Conservation (phyloP, 441 rosid species). For the Aleurites moluccanus region DNA sequence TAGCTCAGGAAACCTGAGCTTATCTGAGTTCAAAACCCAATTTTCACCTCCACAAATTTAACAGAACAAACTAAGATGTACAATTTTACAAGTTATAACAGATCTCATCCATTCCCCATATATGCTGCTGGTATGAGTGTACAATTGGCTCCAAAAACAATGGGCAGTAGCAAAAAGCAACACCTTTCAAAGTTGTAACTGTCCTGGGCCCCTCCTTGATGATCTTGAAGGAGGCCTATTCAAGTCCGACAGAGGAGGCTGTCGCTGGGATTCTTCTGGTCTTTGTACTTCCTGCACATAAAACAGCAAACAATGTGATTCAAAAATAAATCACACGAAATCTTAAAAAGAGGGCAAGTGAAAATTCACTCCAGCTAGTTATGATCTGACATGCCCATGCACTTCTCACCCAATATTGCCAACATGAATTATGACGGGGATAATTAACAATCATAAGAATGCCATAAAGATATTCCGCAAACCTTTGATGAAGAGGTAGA, state of each 20-base stretch:
- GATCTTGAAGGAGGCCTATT: conserved; percentile 68
- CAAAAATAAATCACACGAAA: background rate
- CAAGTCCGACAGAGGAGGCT: conserved; percentile 41
- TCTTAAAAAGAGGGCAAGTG: background rate
- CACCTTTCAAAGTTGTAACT: conserved; percentile 51
- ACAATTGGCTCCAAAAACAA: conserved; percentile 22
- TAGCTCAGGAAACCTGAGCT: conserved; percentile 36
- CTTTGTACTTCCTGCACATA: conserved; percentile 61
- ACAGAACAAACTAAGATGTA: conserved; percentile 45
- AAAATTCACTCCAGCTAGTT: background rate
- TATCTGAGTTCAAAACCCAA: conserved; percentile 36
- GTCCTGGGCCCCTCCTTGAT: conserved; percentile 76
- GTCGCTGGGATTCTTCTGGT: conserved; percentile 49
- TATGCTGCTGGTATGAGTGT: conserved; percentile 27
- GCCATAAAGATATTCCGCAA: conserved; percentile 11
- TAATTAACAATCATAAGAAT: background rate
- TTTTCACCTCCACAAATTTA: conserved; percentile 33
- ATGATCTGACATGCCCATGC: background rate
- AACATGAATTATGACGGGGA: background rate
- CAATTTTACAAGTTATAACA: conserved; percentile 60
- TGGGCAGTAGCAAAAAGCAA: conserved; percentile 10
- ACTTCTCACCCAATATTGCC: background rate
- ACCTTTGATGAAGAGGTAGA: conserved; percentile 61
- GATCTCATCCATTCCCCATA: conserved; percentile 27
- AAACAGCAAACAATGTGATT: conserved; percentile 8